phyloP scores from a whole-genome alignment of 176 grass and related monocot species.

The Cenchrus purpureus region DNA sequence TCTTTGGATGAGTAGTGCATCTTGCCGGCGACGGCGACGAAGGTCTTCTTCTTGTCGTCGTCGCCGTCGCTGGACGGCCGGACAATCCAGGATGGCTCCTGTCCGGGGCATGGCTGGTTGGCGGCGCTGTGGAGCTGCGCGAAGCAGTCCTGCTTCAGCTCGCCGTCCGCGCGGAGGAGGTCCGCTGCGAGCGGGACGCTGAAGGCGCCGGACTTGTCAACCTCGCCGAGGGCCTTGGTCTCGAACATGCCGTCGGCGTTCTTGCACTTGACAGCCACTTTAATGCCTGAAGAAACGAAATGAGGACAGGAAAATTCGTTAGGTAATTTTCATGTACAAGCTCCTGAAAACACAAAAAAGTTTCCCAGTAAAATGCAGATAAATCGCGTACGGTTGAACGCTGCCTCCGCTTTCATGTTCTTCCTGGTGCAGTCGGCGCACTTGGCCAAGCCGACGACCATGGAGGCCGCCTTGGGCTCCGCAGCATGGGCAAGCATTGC shows the following conservation, averaged over 20 bases:
- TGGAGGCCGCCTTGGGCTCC: background rate
- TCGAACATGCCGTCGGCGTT: constrained; percentile 32
- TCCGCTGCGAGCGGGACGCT: constrained; percentile 15
- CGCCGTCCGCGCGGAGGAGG: constrained; percentile 37
- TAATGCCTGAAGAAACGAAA: constrained; percentile 38
- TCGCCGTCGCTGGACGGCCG: background rate
- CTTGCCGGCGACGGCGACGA: constrained; percentile 27
- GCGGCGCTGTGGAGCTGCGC: constrained; percentile 50
- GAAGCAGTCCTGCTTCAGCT: constrained; percentile 59
- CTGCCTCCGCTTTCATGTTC: constrained; percentile 46
- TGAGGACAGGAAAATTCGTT: background rate
- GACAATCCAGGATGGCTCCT: constrained; percentile 44
- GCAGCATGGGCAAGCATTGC: background rate
- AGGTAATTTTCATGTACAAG: background rate
- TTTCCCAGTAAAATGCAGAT: background rate
- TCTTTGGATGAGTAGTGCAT: constrained; percentile 22
- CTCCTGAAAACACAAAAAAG: background rate
- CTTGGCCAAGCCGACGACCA: constrained; percentile 42
- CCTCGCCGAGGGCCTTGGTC: constrained; percentile 40
- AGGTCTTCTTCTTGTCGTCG: background rate
- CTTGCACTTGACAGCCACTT: constrained; percentile 56
- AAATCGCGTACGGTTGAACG: background rate
- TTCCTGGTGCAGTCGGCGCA: constrained; percentile 39
- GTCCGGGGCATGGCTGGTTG: constrained; percentile 46
- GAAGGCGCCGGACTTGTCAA: constrained; percentile 45